Evolutionary conservation across 1,139 yeast genomes (phyloP).

Genomic region (Nakaseomyces delphensis): DNA sequence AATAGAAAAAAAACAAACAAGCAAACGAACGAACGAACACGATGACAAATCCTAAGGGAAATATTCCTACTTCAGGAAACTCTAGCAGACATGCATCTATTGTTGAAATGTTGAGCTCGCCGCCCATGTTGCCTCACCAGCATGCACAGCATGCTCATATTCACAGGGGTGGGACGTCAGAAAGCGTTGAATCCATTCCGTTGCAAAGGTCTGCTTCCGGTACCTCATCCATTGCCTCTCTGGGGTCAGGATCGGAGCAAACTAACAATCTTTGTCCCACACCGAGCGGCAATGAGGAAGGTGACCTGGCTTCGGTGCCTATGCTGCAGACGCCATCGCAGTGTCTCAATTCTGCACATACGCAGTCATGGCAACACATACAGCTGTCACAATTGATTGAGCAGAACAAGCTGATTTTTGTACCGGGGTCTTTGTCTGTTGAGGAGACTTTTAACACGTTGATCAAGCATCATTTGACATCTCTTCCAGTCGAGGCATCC

Average conservation of each 20-base stretch:
- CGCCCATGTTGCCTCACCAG: slow-evolving; percentile 46
- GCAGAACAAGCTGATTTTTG: slow-evolving; percentile 63
- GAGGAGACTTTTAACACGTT: slow-evolving; percentile 82
- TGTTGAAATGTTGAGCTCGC: slow-evolving; percentile 74
- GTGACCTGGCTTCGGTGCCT: slow-evolving; percentile 10
- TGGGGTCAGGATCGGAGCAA: slow-evolving; percentile 1
- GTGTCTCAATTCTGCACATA: slow-evolving; percentile 20
- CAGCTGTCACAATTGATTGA: slow-evolving; percentile 67
- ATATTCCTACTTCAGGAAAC: slow-evolving; percentile 1
- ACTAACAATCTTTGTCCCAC: background rate
- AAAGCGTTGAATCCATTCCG: slow-evolving; percentile 7
- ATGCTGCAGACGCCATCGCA: slow-evolving; percentile 19
- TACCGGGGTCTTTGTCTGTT: slow-evolving; percentile 57
- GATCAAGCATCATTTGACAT: slow-evolving; percentile 62
- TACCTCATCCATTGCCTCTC: slow-evolving; percentile 4
- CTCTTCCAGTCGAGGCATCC: slow-evolving; percentile 63
- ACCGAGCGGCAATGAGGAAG: background rate
- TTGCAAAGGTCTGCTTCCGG: background rate
- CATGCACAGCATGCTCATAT: slow-evolving; percentile 7
- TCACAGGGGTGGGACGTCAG: slow-evolving; percentile 5
- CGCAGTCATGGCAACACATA: slow-evolving; percentile 61
- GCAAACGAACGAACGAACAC: background rate
- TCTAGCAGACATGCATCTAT: slow-evolving; percentile 56
- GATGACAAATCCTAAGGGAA: background rate
- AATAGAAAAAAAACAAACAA: background rate